Base-by-base conservation (phyloP, 305 asterid genomes). In the Solanum hybrid region DNA sequence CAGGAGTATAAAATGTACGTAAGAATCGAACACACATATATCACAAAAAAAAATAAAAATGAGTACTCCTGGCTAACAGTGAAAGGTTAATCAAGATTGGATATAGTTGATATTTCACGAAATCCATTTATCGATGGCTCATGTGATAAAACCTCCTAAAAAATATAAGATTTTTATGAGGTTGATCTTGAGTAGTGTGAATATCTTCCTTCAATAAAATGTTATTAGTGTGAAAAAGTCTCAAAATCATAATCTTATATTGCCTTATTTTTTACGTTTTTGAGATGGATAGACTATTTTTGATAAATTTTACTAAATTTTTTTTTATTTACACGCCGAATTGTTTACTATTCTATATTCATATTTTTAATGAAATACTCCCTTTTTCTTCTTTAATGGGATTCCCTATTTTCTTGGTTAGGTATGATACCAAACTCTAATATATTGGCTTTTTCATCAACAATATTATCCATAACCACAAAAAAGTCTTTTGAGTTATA, bases 381-480 rank as follows among this genome's bases (percentile, higher is more conserved):
- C 28, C 2, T 16, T 67, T 11, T 51, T 51, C 16, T 31, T 84
- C n/a, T 85, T 85, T 33, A 85, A 20, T 85, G 33, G 46, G 88
- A 85, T 85, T 57, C 88, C 20, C 20, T 29, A 85, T 57, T 57
- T 84, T 57, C 46, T 5, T 57, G 46, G 76, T 57, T 85, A 57
- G 88, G 88, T 85, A 57, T 33, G 46, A 85, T 33, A 13, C 51
- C 88, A 33, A 85, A 33, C 76, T 33, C 46, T 33, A 33, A 18
- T 57, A 22, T 3, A 31, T 84, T 31, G 75, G 16, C 29, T 42
- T 46, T 57, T 33, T 57, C 46, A 85, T 22, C 28, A 33, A 31
- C 31, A 57, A 85, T 57, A 13, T 33, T 85, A 85, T 57, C 88
- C 74, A 84, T 14, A 18, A 20, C 12, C 24, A 46, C 40, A 29